Conservation (phyloP, 148 eudicot species). For the Arctostaphylos glauca region DNA sequence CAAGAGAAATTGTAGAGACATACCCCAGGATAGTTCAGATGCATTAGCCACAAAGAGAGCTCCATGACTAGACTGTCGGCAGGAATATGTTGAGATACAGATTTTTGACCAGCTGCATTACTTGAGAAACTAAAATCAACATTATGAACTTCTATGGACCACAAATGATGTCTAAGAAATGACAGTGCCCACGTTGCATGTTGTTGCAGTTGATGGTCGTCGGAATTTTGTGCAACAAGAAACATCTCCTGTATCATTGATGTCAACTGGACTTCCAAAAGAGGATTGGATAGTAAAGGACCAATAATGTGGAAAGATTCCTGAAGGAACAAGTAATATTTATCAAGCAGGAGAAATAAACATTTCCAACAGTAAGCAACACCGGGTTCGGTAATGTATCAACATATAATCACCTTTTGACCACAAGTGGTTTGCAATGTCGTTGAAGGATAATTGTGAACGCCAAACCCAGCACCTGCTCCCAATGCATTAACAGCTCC, state of each 20-base stretch:
- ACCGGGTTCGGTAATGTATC: constrained; percentile 1
- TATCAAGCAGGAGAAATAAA: neutral
- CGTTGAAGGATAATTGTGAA: constrained; percentile 29
- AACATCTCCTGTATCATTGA: constrained; percentile 72
- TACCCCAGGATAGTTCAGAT: constrained; percentile 57
- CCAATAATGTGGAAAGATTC: constrained; percentile 49
- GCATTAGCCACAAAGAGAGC: constrained; percentile 78
- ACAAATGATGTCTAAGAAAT: constrained; percentile 57
- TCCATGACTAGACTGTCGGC: constrained; percentile 63
- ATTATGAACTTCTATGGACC: constrained; percentile 39
- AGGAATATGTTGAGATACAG: constrained; percentile 48
- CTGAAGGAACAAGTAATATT: constrained; percentile 37
- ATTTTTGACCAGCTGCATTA: constrained; percentile 27
- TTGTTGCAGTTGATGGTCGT: constrained; percentile 62
- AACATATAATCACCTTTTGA: constrained; percentile 43
- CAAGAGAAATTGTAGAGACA: constrained; percentile 15
- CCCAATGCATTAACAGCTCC: constrained; percentile 89
- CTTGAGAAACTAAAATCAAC: constrained; percentile 23
- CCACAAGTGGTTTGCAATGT: constrained; percentile 27
- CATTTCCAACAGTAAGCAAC: neutral
- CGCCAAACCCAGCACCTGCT: constrained; percentile 64
- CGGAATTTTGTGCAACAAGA: constrained; percentile 75
- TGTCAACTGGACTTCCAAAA: constrained; percentile 49
- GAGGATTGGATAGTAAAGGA: constrained; percentile 59
- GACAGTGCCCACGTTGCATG: constrained; percentile 89